These are phyloP conservation scores for Ehretia macrophylla DNA, from an alignment of 257 asterid species.

Conservation along the genomic window DNA sequence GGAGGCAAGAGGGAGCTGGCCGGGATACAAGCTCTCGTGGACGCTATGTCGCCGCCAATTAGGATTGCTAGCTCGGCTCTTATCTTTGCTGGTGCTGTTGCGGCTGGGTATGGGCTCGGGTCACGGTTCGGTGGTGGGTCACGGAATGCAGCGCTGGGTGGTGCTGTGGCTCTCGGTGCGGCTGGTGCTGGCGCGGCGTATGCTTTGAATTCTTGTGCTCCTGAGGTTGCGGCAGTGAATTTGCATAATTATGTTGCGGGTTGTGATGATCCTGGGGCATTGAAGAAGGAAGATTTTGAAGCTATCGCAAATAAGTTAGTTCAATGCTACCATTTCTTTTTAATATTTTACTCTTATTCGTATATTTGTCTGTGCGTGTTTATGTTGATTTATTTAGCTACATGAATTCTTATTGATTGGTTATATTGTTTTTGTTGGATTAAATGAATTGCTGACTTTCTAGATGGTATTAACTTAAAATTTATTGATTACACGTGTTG, in stretches of 20 bases:
- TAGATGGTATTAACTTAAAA: too few relatives aligned
- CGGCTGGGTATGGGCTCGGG: slow-evolving; percentile 90
- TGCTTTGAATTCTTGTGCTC: slow-evolving; percentile 77
- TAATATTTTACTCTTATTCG: background rate
- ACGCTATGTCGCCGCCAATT: slow-evolving; percentile 66
- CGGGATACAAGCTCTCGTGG: slow-evolving; percentile 65
- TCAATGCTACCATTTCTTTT: background rate
- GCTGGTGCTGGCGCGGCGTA: slow-evolving; percentile 89
- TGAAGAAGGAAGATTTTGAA: slow-evolving; percentile 82
- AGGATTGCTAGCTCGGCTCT: slow-evolving; percentile 73
- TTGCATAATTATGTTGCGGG: slow-evolving; percentile 83
- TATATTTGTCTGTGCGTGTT: too few relatives aligned
- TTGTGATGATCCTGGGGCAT: slow-evolving; percentile 60
- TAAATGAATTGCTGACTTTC: too few relatives aligned
- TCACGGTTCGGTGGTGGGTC: slow-evolving; percentile 75
- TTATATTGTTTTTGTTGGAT: too few relatives aligned
- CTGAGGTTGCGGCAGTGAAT: slow-evolving; percentile 79
- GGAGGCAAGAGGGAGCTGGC: slow-evolving; percentile 69
- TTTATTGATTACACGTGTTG: too few relatives aligned
- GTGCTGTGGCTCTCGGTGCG: slow-evolving; percentile 77
- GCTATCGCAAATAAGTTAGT: slow-evolving; percentile 68
- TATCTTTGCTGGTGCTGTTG: slow-evolving; percentile 63
- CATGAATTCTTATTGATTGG: background rate
- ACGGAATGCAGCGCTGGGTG: slow-evolving; percentile 64
- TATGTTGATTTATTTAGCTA: background rate